Base-by-base conservation (phyloP, 1,284 basidiomycete species). In the Phaffia rhodozyma region DNA sequence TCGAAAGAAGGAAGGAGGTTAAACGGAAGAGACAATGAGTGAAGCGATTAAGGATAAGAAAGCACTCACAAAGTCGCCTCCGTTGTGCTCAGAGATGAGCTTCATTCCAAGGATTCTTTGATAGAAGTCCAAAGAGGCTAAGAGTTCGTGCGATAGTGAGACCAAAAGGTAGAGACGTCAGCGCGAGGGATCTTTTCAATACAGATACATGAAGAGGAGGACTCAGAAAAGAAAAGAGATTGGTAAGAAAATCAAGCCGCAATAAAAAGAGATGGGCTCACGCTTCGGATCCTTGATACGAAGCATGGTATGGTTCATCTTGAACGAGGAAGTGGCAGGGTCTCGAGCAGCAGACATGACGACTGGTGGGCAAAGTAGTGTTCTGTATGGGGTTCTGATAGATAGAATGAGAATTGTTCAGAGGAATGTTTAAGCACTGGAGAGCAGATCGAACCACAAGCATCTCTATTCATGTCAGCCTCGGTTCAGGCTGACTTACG, bases 21-120 rank as follows among this genome's bases (percentile, higher is more conserved):
- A 18, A 29, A 53, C 50, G 9, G 23, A 25, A 3, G n/a, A 21
- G 20, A 30, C 6, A 21, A 32, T n/a, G 21, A 1, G 29, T 21
- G 27, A 27, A n/a, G 21, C 5, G 13, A 21, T 27, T 25, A 43
- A 18, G 13, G 21, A 18, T 23, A 5, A 56, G 34, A 11, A 9
- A 30, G 21, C 9, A 57, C 66, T 27, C 34, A 66, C 65, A 58
- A 69, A 69, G 55, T 65, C 65, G 0, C 56, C 61, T 5, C 55
- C 63, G 34, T 66, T 56, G 47, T 67, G 66, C 38, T 68, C 55
- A 32, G 64, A 47, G 61, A 90, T 79, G 58, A 89, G 79, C 58
- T 92, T 86, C 91, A 97, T 94, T 68, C 93, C 92, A 55, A 96
- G 80, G 61, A 84, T 74, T 81, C 86, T 59, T 29, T 48, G 25